These are phyloP conservation scores for Saitozyma podzolica DNA, from an alignment of 768 basidiomycete species.

Conservation along the genomic window DNA sequence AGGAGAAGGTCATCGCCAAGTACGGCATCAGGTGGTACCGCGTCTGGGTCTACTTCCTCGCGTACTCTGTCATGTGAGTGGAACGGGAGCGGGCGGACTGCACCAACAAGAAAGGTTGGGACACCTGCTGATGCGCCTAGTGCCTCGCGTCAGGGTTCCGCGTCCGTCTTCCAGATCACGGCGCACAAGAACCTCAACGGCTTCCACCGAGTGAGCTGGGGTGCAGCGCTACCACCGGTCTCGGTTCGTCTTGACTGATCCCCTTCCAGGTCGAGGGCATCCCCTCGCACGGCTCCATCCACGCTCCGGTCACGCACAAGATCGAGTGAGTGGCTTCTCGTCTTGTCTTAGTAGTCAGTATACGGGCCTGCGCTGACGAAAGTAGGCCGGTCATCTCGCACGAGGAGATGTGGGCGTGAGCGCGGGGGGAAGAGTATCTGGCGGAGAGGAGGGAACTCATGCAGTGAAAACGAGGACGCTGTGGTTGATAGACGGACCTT, in stretches of 20 bases:
- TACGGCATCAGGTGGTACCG: slow-evolving; percentile 94
- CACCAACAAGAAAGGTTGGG: background rate
- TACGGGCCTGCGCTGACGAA: background rate
- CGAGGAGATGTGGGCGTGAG: slow-evolving; percentile 29
- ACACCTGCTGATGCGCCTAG: slow-evolving; percentile 9
- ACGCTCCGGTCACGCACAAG: slow-evolving; percentile 40
- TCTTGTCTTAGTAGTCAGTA: background rate
- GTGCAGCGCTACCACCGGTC: background rate
- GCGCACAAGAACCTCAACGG: slow-evolving; percentile 97
- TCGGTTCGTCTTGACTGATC: background rate
- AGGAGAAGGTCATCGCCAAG: slow-evolving; percentile 79
- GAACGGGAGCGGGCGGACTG: too few species aligned
- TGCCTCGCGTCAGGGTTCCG: slow-evolving; percentile 75
- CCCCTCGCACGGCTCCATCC: slow-evolving; percentile 61
- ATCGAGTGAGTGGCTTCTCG: slow-evolving; percentile 31
- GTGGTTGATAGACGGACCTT: too few species aligned
- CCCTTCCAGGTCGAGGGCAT: slow-evolving; percentile 66
- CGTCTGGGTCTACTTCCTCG: slow-evolving; percentile 96
- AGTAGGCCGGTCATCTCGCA: slow-evolving; percentile 41
- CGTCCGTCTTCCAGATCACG: slow-evolving; percentile 95
- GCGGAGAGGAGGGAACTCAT: too few species aligned
- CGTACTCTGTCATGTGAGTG: slow-evolving; percentile 72
- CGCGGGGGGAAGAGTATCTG: too few species aligned
- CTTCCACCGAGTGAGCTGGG: slow-evolving; percentile 65
- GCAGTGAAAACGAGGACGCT: too few species aligned